Percentiles rank a stretch among this genome's conserved stretches.
Evolutionary conservation across 352 stramenopile species (phyloP).

Genomic region (Pythium guiyangense): DNA sequence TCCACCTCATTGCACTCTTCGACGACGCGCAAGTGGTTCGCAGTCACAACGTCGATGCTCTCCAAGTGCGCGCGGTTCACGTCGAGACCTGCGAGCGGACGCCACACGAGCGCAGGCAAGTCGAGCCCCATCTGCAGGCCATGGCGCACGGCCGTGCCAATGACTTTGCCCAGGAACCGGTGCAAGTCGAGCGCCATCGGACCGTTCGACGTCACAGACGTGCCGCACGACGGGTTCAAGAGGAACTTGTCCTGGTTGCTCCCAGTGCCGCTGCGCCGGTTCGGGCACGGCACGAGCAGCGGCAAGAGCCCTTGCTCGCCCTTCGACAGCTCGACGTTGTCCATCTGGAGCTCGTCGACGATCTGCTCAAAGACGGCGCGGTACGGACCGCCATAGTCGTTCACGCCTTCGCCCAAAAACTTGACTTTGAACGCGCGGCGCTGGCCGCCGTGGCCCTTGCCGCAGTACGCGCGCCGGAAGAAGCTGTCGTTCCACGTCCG

Average conservation of each 20-base stretch:
- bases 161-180: slow-evolving; percentile 95
- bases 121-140: slow-evolving; percentile 94
- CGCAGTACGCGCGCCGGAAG: slow-evolving; percentile 95
- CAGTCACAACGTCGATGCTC: slow-evolving; percentile 66
- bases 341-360: slow-evolving; percentile 92
- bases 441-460: slow-evolving; percentile 96
- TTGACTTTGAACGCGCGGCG: slow-evolving; percentile 99
- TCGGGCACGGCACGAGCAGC: slow-evolving; percentile 87
- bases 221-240: slow-evolving; percentile 80
- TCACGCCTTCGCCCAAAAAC: slow-evolving; percentile 97
- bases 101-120: slow-evolving; percentile 84
- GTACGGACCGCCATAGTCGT: slow-evolving; percentile 99
- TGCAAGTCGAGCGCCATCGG: slow-evolving; percentile 92
- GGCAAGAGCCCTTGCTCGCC: slow-evolving; percentile 84
- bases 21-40: slow-evolving; percentile 64
- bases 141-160: slow-evolving; percentile 94
- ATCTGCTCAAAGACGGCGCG: slow-evolving; percentile 97
- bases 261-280: slow-evolving; percentile 80
- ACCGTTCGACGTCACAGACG: slow-evolving; percentile 72
- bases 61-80: slow-evolving; percentile 73
- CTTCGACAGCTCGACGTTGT: slow-evolving; percentile 84
- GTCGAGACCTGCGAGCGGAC: slow-evolving; percentile 75
- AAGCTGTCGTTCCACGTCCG: slow-evolving; percentile 92
- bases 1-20: slow-evolving; percentile 41
- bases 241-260: slow-evolving; percentile 92